phyloP scores from a whole-genome alignment of 768 basidiomycete genomes.

The Hygrocybe punicea region DNA sequence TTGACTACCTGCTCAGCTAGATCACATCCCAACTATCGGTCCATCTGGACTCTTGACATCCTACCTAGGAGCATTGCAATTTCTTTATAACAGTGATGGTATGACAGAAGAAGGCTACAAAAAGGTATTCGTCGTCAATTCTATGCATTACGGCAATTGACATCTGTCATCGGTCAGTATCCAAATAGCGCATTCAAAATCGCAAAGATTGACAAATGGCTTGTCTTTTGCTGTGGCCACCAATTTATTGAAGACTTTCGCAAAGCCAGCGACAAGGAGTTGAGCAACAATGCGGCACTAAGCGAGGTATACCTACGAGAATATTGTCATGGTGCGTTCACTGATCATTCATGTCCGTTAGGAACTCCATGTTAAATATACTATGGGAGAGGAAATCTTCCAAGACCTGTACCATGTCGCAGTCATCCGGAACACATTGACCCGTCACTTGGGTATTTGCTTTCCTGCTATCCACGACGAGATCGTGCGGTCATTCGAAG shows the following conservation, averaged over 20 bases:
- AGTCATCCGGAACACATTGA: constrained; percentile 28
- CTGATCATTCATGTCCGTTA: not conserved
- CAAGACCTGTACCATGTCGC: not conserved
- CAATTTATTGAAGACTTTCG: constrained; percentile 31
- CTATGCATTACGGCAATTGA: not conserved
- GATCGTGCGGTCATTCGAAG: constrained; percentile 39
- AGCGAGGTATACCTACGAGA: constrained; percentile 23
- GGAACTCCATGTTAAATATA: constrained; percentile 36
- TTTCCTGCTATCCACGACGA: constrained; percentile 47
- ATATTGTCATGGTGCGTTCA: not conserved
- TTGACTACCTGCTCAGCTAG: constrained; percentile 1
- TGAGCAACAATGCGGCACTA: constrained; percentile 26
- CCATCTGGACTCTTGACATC: constrained; percentile 15
- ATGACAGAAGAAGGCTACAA: constrained; percentile 19
- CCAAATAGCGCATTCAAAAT: constrained; percentile 23
- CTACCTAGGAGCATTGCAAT: constrained; percentile 16
- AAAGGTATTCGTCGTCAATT: constrained; percentile 6
- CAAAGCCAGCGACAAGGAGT: constrained; percentile 31
- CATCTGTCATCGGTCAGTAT: not conserved
- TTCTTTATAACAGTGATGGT: constrained; percentile 8
- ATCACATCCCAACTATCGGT: constrained; percentile 16
- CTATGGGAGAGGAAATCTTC: constrained; percentile 31
- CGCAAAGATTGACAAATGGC: constrained; percentile 26
- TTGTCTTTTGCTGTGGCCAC: constrained; percentile 28
- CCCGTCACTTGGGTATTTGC: constrained; percentile 31